Base-by-base conservation (phyloP, 306 rosid genomes). In the Luffa acutangula region DNA sequence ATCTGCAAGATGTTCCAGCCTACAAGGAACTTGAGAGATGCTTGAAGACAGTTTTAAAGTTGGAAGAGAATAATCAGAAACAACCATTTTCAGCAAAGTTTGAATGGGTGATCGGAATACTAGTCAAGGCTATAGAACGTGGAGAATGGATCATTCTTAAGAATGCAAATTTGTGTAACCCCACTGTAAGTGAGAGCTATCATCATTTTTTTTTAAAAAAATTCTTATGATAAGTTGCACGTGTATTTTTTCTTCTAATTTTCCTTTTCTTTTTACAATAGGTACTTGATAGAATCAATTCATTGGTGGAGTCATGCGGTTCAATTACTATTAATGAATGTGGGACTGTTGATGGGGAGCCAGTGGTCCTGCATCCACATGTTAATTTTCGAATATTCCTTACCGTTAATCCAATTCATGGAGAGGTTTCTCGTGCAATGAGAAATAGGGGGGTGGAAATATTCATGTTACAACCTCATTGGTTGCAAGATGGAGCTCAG, bases 271-370 rank as follows among this genome's bases (percentile, higher is more conserved):
- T 14, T 63, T 33, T 37, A 62, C 6, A 49, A 0, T 31, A 94
- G 98, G 97, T 95, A 75, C 97, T 95, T 85, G 98, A 95, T 87
- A 87, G 98, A 85, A 91, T 95, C 79, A 95, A 95, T 84, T 95
- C 97, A 75, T 87, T 95, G 89, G 97, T 92, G 78, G 98, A 95
- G 83, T 86, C 92, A 39, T 62, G 82, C 76, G 97, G 98, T 69
- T 95, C 98, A 43, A 95, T 95, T 78, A 90, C 87, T 3, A 81
- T 95, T 52, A 95, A 92, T 78, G 98, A 95, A 83, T 87, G 98
- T 42, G 98, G 98, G 78, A 82, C 87, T 76, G 89, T 92, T 84
- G 93, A 91, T 81, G 98, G 98, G 58, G 85, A 86, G 34, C 92
- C 97, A 7, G 84, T 92, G 82, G 88, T 89, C 84, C 67, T 95